These are phyloP conservation scores for Ogataea philodendri DNA, from an alignment of 805 yeast genomes.

Conservation along the genomic window DNA sequence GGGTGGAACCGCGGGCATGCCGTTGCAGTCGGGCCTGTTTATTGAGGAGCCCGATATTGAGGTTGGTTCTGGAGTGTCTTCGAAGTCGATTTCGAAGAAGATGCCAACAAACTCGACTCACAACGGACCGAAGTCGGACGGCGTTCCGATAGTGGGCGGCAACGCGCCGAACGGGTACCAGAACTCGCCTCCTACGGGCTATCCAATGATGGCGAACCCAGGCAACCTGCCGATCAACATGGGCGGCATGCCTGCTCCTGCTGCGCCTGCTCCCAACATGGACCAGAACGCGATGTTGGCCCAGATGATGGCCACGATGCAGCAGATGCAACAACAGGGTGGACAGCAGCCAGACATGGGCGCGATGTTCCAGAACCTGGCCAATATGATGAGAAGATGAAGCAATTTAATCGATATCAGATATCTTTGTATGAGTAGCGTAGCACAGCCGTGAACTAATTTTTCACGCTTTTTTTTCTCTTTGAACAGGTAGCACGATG, in stretches of 20 bases:
- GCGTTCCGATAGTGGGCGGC: constrained; percentile 18
- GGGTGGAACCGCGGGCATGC: constrained; percentile 95
- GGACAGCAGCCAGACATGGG: constrained; percentile 33
- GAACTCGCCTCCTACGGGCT: constrained; percentile 16
- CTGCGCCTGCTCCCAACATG: constrained; percentile 16
- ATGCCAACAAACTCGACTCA: constrained; percentile 89
- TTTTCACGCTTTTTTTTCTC: no score
- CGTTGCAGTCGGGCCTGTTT: constrained; percentile 72
- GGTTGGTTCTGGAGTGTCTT: constrained; percentile 89
- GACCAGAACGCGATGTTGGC: constrained; percentile 32
- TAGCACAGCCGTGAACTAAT: neutral
- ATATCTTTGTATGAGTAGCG: no score
- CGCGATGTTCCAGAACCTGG: constrained; percentile 36
- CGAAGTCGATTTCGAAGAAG: constrained; percentile 85
- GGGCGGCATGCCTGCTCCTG: constrained; percentile 8
- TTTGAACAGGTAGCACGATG: constrained; percentile 20
- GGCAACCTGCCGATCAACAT: constrained; percentile 24
- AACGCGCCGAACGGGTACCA: constrained; percentile 12
- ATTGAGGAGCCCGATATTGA: constrained; percentile 98
- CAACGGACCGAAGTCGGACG: constrained; percentile 79
- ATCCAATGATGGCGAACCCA: constrained; percentile 21
- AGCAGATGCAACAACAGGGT: constrained; percentile 27
- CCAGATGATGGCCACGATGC: constrained; percentile 36
- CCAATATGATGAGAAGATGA: constrained; percentile 34
- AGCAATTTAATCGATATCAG: no score